Evolutionary conservation across 331 rosid species (phyloP).

Genomic region (Quercus lobata): DNA sequence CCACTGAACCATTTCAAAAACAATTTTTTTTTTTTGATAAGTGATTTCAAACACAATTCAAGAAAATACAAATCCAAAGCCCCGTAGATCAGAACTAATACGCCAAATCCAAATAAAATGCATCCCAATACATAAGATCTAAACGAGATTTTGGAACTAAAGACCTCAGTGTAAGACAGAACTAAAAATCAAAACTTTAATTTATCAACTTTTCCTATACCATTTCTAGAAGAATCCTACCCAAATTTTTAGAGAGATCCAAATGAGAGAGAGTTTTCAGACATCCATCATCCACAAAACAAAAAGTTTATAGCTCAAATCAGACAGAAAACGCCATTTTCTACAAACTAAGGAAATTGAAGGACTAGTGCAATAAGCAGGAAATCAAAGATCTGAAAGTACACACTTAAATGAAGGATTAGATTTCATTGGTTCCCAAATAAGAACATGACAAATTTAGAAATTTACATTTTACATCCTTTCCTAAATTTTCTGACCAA

Average conservation of each 20-base stretch:
- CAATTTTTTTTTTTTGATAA: too few relatives aligned
- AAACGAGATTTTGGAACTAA: not conserved
- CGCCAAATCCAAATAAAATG: not conserved
- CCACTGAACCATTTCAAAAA: not conserved
- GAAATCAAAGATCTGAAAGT: not conserved
- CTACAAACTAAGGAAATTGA: not conserved
- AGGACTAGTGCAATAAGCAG: not conserved
- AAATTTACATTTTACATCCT: not conserved
- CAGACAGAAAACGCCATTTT: conserved; percentile 10
- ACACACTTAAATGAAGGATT: not conserved
- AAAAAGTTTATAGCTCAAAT: not conserved
- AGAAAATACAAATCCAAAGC: not conserved
- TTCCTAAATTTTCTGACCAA: conserved; percentile 9
- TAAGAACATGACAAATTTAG: conserved; percentile 1
- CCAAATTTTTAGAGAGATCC: not conserved
- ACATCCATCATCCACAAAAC: not conserved
- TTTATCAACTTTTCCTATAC: too few relatives aligned
- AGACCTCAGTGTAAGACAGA: not conserved
- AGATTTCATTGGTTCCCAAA: not conserved
- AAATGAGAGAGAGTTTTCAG: not conserved
- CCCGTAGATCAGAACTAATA: not conserved
- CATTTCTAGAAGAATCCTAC: too few relatives aligned
- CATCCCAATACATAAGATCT: not conserved
- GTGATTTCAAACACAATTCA: not conserved
- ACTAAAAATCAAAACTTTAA: not conserved